A percentile compares a stretch with the other conserved stretches of the same genome.
These are phyloP conservation scores for Hymenoscyphus scutula DNA, from an alignment of 2,329 filamentous ascomycete species.

Conservation along the genomic window DNA sequence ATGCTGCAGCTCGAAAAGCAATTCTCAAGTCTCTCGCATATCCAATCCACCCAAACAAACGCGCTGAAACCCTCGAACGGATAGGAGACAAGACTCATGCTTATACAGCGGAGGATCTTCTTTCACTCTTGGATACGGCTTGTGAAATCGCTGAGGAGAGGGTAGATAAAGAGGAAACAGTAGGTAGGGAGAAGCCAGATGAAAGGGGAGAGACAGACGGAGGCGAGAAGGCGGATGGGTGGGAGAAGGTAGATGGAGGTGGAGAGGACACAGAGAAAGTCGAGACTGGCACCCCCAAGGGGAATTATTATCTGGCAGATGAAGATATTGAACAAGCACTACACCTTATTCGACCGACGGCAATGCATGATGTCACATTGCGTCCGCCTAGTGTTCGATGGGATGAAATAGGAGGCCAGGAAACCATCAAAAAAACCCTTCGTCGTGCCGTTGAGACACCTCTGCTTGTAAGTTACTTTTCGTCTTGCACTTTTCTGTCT, in stretches of 20 bases:
- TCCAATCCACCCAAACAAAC: constrained; percentile 46
- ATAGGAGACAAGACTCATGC: constrained; percentile 80
- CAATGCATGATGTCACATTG: constrained; percentile 85
- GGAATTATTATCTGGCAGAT: constrained; percentile 29
- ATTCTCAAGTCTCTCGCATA: constrained; percentile 60
- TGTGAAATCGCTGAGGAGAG: constrained; percentile 38
- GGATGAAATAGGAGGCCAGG: constrained; percentile 84
- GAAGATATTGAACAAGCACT: constrained; percentile 66
- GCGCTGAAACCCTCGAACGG: constrained; percentile 52
- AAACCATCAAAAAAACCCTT: constrained; percentile 65
- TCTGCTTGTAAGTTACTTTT: constrained; percentile 26
- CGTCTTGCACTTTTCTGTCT: neutral
- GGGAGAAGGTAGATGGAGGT: neutral
- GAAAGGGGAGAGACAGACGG: neutral
- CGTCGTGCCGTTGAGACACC: constrained; percentile 42
- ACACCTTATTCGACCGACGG: constrained; percentile 69
- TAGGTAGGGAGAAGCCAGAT: neutral
- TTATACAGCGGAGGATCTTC: constrained; percentile 77
- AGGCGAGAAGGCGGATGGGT: neutral
- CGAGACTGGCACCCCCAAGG: neutral
- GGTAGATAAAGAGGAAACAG: constrained; percentile 13
- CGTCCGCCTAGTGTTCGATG: constrained; percentile 84
- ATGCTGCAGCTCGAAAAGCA: constrained; percentile 65
- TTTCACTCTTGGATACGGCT: constrained; percentile 59
- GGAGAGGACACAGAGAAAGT: neutral